These are phyloP conservation scores for Alisma plantagoaquatica DNA, from an alignment of 106 monocot species.

Conservation along the genomic window DNA sequence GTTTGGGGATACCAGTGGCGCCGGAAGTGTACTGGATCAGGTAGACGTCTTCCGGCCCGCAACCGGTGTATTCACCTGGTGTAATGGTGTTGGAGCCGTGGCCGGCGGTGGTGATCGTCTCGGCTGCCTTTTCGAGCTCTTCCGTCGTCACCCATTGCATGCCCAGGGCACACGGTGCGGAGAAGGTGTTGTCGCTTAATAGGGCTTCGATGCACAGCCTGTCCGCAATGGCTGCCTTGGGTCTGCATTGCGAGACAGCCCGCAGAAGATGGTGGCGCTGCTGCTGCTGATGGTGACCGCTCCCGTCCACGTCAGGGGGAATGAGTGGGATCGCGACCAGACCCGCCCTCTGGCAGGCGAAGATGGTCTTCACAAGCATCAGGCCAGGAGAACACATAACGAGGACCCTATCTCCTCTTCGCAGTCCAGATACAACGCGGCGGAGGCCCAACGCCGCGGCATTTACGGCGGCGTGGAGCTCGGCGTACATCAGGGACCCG, in stretches of 20 bases:
- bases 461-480: conserved; percentile 30
- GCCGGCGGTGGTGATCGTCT: no score
- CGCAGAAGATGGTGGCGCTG: conserved; percentile 24
- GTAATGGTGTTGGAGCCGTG: no score
- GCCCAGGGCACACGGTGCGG: neutral
- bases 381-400: conserved; percentile 24
- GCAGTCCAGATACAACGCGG: conserved; percentile 9
- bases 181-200: conserved; percentile 4
- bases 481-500: neutral
- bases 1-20: conserved; percentile 31
- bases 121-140: neutral
- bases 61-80: conserved; percentile 7
- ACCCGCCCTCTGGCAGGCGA: conserved; percentile 38
- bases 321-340: conserved; percentile 23
- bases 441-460: conserved; percentile 10
- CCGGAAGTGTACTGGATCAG: conserved; percentile 39
- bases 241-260: conserved; percentile 21
- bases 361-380: conserved; percentile 23
- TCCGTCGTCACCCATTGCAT: neutral
- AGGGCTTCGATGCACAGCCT: no score
- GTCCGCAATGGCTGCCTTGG: conserved; percentile 21
- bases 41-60: conserved; percentile 17
- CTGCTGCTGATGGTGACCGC: neutral
- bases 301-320: conserved; percentile 12
- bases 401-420: conserved; percentile 22